These are phyloP conservation scores for Klebsormidium nitens DNA, from an alignment of 139 green algal genomes.

Conservation along the genomic window DNA sequence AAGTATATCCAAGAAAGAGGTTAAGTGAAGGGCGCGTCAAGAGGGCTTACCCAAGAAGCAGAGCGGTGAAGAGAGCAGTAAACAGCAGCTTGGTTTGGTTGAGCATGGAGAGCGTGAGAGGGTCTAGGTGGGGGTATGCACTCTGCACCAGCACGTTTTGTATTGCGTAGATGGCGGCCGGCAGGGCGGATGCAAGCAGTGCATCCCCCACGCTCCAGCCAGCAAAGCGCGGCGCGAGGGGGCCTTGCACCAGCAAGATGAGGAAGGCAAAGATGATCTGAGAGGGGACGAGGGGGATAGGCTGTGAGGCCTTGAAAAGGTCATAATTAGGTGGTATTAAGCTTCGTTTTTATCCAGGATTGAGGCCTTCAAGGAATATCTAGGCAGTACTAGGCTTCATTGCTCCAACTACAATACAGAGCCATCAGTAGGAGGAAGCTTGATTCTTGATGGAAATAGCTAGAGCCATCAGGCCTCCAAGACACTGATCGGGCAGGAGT, in stretches of 20 bases:
- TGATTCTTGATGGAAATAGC: too few species aligned
- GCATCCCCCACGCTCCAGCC: slow-evolving; percentile 12
- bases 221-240: neutral
- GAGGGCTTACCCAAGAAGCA: slow-evolving; percentile 30
- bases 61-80: slow-evolving; percentile 40
- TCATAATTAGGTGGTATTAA: too few species aligned
- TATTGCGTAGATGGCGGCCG: slow-evolving; percentile 33
- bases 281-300: too few species aligned
- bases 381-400: too few species aligned
- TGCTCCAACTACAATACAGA: too few species aligned
- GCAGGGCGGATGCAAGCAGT: slow-evolving; percentile 12
- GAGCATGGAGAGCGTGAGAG: slow-evolving; percentile 42
- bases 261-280: slow-evolving; percentile 16
- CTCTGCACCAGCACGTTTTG: slow-evolving; percentile 41
- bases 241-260: slow-evolving; percentile 6
- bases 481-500: neutral
- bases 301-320: too few species aligned
- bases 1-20: too few species aligned
- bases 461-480: too few species aligned
- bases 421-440: too few species aligned
- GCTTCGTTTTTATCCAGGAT: too few species aligned
- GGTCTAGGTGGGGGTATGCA: slow-evolving; percentile 32
- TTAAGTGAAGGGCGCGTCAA: too few species aligned
- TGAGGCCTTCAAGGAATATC: too few species aligned
- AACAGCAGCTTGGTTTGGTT: slow-evolving; percentile 46